Conservation (phyloP, 2,329 filamentous ascomycete species). For the Fusarium sp. region DNA sequence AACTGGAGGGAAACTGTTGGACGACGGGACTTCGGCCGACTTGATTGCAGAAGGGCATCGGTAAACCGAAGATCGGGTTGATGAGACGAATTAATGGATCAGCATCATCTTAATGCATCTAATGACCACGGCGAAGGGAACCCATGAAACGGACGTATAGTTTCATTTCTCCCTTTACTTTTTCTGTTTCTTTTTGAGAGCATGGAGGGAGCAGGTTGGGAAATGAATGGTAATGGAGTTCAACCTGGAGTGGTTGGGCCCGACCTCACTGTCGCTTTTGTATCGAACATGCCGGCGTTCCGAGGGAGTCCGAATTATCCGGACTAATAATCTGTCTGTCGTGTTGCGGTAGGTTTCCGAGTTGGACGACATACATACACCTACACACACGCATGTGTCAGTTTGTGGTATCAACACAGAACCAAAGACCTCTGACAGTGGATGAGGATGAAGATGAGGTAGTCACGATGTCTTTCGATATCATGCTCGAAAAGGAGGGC, state of each 20-base stretch:
- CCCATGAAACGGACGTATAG: constrained; percentile 23
- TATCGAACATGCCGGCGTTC: constrained; percentile 35
- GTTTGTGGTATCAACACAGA: background rate
- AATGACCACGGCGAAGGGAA: constrained; percentile 30
- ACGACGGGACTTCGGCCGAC: background rate
- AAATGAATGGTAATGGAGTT: constrained; percentile 28
- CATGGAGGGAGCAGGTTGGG: constrained; percentile 10
- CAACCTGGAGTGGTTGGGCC: constrained; percentile 20
- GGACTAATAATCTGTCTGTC: constrained; percentile 23
- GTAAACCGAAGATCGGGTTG: constrained; percentile 16
- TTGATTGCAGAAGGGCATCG: background rate
- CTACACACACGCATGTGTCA: background rate
- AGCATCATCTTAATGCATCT: constrained; percentile 21
- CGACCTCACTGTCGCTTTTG: constrained; percentile 36
- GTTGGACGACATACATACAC: constrained; percentile 3
- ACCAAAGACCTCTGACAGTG: background rate
- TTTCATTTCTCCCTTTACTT: constrained; percentile 19
- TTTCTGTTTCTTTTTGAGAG: constrained; percentile 26
- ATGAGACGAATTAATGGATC: constrained; percentile 39
- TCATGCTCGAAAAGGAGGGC: background rate
- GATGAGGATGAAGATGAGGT: background rate
- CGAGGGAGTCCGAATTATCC: constrained; percentile 14
- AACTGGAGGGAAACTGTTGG: background rate
- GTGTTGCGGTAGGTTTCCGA: background rate
- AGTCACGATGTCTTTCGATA: background rate